These are phyloP conservation scores for Fraxinus quadrangulata DNA, from an alignment of 257 asterid species.

Conservation along the genomic window DNA sequence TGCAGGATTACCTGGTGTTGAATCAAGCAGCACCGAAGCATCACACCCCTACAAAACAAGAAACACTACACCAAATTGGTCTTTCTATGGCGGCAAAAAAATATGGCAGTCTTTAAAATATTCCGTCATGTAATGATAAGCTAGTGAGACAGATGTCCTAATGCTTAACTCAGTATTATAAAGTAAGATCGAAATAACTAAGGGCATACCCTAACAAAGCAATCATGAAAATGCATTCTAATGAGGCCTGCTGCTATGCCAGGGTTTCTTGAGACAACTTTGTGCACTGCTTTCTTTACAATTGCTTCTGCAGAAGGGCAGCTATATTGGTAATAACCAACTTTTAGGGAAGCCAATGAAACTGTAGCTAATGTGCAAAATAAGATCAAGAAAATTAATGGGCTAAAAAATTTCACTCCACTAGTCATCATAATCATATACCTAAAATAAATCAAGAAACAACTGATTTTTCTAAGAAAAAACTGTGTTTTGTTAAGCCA, in stretches of 20 bases:
- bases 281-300: constrained; percentile 36
- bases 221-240: constrained; percentile 51
- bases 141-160: too few relatives aligned
- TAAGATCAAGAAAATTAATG: constrained; percentile 4
- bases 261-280: constrained; percentile 37
- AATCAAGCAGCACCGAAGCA: constrained; percentile 43
- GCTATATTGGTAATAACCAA: constrained; percentile 37
- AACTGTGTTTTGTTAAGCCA: neutral
- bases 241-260: constrained; percentile 46
- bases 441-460: neutral
- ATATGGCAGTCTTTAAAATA: too few relatives aligned
- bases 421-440: neutral
- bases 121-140: too few relatives aligned
- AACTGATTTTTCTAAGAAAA: neutral
- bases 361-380: neutral
- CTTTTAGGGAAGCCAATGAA: constrained; percentile 25
- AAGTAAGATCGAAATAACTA: too few relatives aligned
- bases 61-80: neutral
- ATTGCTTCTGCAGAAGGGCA: constrained; percentile 43
- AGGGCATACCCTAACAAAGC: constrained; percentile 46
- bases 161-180: too few relatives aligned
- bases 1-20: constrained; percentile 25
- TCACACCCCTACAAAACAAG: constrained; percentile 41
- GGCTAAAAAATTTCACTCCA: neutral
- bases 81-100: neutral